Evolutionary conservation across 108 stramenopile species (phyloP).

Genomic region (Halocafeteria seosinensis): DNA sequence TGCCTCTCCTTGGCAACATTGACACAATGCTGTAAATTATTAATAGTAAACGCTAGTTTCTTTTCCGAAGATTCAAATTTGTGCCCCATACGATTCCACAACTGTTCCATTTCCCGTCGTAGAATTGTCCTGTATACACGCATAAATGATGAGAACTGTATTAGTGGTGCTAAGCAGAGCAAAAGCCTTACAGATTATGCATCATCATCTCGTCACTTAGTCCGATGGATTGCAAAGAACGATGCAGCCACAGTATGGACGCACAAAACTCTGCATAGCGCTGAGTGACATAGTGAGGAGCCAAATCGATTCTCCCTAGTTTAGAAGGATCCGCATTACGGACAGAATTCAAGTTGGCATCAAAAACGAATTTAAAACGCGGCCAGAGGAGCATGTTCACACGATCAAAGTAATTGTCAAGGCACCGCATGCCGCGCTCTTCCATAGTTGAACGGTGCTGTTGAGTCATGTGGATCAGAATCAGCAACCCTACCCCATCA

Average conservation of each 20-base stretch:
- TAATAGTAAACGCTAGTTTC: conserved; percentile 76
- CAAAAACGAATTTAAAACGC: conserved; percentile 76
- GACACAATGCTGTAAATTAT: conserved; percentile 65
- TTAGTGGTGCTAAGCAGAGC: conserved; percentile 37
- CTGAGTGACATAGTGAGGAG: conserved; percentile 77
- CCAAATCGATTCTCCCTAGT: conserved; percentile 69
- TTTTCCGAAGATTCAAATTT: conserved; percentile 61
- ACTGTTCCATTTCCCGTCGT: no score
- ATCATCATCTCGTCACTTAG: conserved; percentile 4
- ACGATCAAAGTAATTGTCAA: conserved; percentile 79
- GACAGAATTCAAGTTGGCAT: conserved; percentile 67
- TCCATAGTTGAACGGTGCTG: conserved; percentile 66
- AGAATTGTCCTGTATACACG: no score
- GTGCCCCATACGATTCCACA: conserved; percentile 42
- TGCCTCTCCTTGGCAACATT: conserved; percentile 77
- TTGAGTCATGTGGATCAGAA: conserved; percentile 90
- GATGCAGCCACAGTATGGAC: conserved; percentile 65
- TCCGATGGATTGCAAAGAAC: conserved; percentile 30
- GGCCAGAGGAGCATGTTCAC: conserved; percentile 82
- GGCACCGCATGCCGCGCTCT: conserved; percentile 53
- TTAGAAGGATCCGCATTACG: conserved; percentile 52
- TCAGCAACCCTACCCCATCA: conserved; percentile 76
- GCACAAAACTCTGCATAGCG: conserved; percentile 90
- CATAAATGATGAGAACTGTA: background rate
- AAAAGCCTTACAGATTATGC: conserved; percentile 38